A percentile compares a stretch with the other conserved stretches of the same genome.
Conservation (phyloP, 768 basidiomycete species). For the Polyporus arcularius region DNA sequence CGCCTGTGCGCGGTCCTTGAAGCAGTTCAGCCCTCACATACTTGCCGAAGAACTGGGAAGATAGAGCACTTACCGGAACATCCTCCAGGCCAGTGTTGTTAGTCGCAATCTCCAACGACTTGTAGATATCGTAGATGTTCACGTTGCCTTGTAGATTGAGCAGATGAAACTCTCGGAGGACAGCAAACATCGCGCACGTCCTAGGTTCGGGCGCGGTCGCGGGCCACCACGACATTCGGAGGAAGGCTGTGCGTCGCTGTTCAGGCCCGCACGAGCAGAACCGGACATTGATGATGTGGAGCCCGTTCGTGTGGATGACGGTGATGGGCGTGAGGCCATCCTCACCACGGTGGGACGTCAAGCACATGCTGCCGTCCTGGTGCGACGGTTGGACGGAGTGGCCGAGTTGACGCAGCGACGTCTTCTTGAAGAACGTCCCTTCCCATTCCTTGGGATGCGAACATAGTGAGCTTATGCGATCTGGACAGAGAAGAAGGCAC, state of each 20-base stretch:
- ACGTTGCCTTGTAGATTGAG: background rate
- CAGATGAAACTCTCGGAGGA: background rate
- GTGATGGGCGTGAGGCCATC: too few relatives aligned
- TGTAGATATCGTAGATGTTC: background rate
- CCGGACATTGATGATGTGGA: background rate
- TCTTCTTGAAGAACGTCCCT: too few relatives aligned
- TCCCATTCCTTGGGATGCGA: too few relatives aligned
- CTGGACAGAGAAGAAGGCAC: too few relatives aligned
- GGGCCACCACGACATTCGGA: background rate
- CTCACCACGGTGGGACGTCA: too few relatives aligned
- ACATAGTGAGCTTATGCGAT: too few relatives aligned
- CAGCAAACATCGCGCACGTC: background rate
- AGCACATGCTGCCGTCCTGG: too few relatives aligned
- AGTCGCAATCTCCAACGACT: background rate
- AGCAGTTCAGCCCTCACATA: background rate
- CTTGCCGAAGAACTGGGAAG: background rate
- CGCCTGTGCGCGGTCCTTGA: background rate
- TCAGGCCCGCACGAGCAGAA: background rate
- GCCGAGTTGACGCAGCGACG: too few relatives aligned
- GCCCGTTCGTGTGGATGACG: too few relatives aligned
- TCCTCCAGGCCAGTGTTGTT: background rate
- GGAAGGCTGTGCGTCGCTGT: too few relatives aligned
- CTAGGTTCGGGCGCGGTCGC: background rate
- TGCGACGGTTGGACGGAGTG: too few relatives aligned
- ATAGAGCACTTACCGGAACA: background rate